These are phyloP conservation scores for Paraphoma chrysanthemicola DNA, from an alignment of 2,329 filamentous ascomycete genomes.

Conservation along the genomic window DNA sequence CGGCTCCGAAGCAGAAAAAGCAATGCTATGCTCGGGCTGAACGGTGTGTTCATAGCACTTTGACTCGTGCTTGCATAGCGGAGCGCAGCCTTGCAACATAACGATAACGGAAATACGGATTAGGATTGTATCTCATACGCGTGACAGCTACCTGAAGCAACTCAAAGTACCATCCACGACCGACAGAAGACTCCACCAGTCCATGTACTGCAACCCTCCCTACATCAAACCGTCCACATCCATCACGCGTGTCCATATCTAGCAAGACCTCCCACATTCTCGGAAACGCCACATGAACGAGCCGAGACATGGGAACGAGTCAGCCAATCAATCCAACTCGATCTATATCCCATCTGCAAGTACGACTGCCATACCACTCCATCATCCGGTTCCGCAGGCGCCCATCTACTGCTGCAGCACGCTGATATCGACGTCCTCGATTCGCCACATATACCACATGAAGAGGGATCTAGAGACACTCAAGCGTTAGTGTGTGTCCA, in stretches of 20 bases:
- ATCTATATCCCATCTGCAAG: too few relatives aligned
- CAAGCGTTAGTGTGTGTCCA: background rate
- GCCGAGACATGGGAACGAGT: too few relatives aligned
- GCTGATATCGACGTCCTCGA: constrained; percentile 77
- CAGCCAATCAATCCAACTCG: background rate
- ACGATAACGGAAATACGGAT: too few relatives aligned
- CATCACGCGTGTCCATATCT: background rate
- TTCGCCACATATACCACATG: constrained; percentile 99
- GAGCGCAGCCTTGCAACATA: too few relatives aligned
- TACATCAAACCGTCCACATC: constrained; percentile 2
- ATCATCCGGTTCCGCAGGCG: background rate
- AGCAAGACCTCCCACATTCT: background rate
- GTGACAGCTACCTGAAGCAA: too few relatives aligned
- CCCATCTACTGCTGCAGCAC: constrained; percentile 47
- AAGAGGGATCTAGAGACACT: constrained; percentile 72
- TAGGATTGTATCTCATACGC: too few relatives aligned
- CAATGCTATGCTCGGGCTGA: background rate
- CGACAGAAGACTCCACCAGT: background rate
- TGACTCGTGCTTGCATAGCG: too few relatives aligned
- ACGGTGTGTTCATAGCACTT: background rate
- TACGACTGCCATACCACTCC: background rate
- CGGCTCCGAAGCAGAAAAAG: background rate
- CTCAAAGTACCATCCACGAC: too few relatives aligned
- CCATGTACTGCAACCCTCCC: constrained; percentile 17
- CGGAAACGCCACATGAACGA: background rate